These are phyloP conservation scores for Aspergillus vadensis DNA, from an alignment of 2,329 filamentous ascomycete species.

Conservation along the genomic window DNA sequence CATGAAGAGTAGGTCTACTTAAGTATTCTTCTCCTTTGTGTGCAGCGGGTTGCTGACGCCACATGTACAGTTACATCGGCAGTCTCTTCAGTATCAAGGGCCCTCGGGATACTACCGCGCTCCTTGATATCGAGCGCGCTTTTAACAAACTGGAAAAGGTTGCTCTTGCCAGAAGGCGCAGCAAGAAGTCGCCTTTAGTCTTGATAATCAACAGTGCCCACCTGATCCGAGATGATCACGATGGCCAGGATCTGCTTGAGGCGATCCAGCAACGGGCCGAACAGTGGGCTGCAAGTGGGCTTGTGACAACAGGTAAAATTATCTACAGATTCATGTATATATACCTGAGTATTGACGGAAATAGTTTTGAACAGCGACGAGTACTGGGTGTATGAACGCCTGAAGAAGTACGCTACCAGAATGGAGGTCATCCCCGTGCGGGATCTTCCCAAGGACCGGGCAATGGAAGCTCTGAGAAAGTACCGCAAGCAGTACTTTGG, in stretches of 20 bases:
- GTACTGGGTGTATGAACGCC: slow-evolving; percentile 95
- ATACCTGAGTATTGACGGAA: not conserved
- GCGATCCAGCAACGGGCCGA: slow-evolving; percentile 94
- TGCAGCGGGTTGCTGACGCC: slow-evolving; percentile 13
- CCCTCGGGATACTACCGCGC: slow-evolving; percentile 84
- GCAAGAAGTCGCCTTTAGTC: slow-evolving; percentile 70
- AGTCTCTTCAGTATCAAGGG: slow-evolving; percentile 93
- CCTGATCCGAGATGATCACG: slow-evolving; percentile 84
- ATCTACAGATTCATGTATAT: no score
- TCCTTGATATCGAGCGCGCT: slow-evolving; percentile 93
- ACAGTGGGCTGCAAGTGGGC: slow-evolving; percentile 88
- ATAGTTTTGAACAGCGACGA: slow-evolving; percentile 94
- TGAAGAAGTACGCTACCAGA: slow-evolving; percentile 88
- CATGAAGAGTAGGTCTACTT: slow-evolving; percentile 76
- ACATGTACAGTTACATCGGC: slow-evolving; percentile 63
- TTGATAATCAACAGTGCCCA: slow-evolving; percentile 94
- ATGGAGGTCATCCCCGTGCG: slow-evolving; percentile 90
- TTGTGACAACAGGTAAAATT: slow-evolving; percentile 74
- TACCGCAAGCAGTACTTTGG: slow-evolving; percentile 80
- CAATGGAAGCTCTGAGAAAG: slow-evolving; percentile 72
- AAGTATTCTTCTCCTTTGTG: not conserved
- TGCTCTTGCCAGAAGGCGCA: slow-evolving; percentile 66
- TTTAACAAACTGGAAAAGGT: slow-evolving; percentile 99
- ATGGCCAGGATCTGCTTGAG: slow-evolving; percentile 90
- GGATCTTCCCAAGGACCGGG: slow-evolving; percentile 77